Base-by-base conservation (phyloP, 257 asterid species). In the Primulina tabacum region DNA sequence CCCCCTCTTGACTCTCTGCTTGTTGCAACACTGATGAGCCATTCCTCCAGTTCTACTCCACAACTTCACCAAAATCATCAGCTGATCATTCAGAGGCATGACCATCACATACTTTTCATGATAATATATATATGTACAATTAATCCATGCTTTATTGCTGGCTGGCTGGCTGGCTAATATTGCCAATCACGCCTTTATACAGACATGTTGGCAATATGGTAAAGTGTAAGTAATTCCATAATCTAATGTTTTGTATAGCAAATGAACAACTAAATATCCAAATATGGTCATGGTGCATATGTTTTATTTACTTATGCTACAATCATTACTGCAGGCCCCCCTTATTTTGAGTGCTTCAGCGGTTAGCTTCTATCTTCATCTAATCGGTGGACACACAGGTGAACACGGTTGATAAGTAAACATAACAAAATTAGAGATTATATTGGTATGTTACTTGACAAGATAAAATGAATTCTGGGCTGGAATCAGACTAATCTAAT, bases 21-120 rank as follows among this genome's bases (percentile, higher is more conserved):
- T 90, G 87, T 89, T 90, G 85, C 98, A 92, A 80, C 98, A 92
- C 65, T 84, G 96, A 84, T 90, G 98, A 10, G 89, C 95, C 96
- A 85, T 86, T n/a, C 29, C 64, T 69, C 71, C n/a, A 29, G 38
- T 30, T 2, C 10, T 43, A 17, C 33, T 29, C 47, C 24, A 21
- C 29, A 4, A 12, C 47, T 43, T 37, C 40, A 3, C 57, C 37
- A 17, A 57, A 70, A 43, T 52, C 65, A 64, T 75, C 64, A 64
- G 71, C 77, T 34, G 43, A 37, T 1, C 43, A 30, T 21, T 21
- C 24, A 21, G 0, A 21, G 24, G 24, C 24, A 21, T 21, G 24
- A 21, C 4, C 5, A 38, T 9, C 47, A 9, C 47, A 38, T 38
- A 38, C 14, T 38, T 9, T 9, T 38, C 3, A 9, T 38, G 47